These are phyloP conservation scores for Candida alai DNA, from an alignment of 805 yeast species.

Conservation along the genomic window DNA sequence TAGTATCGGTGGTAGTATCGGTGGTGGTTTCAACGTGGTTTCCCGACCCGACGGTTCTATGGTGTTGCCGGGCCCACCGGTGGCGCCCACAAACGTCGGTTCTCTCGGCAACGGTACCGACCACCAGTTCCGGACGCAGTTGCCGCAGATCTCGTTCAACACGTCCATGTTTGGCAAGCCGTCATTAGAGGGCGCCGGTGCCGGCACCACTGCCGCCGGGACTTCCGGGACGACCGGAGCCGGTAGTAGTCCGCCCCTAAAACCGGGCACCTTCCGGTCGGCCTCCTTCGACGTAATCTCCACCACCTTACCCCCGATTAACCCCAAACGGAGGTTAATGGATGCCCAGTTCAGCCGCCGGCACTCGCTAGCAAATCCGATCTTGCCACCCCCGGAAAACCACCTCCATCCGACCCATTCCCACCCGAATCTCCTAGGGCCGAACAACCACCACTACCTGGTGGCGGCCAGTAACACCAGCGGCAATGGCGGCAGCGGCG, in stretches of 20 bases:
- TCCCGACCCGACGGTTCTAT: no score
- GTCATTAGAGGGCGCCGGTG: not conserved
- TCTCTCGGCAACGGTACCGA: no score
- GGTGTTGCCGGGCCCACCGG: no score
- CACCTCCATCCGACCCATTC: constrained; percentile 11
- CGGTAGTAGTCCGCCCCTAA: constrained; percentile 8
- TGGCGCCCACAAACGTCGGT: no score
- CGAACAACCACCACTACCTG: no score
- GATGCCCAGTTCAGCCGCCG: constrained; percentile 23
- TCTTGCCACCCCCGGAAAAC: constrained; percentile 9
- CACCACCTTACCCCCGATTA: constrained; percentile 20
- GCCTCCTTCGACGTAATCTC: constrained; percentile 23
- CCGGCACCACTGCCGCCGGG: constrained; percentile 5
- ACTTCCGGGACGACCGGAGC: constrained; percentile 6
- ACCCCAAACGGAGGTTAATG: constrained; percentile 23
- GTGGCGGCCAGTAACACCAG: constrained; percentile 7
- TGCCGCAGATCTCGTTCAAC: constrained; percentile 37
- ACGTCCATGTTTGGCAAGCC: constrained; percentile 33
- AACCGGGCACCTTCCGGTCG: constrained; percentile 14
- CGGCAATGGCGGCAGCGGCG: constrained; percentile 7
- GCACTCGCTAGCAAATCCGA: constrained; percentile 25
- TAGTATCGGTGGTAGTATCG: no score
- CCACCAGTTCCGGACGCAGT: constrained; percentile 4
- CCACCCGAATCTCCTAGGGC: constrained; percentile 18
- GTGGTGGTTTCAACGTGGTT: no score